A percentile compares a stretch with the other conserved stretches of the same genome.
Evolutionary conservation across 2,329 filamentous ascomycete species (phyloP).

Genomic region (Trichoderma lentiforme): DNA sequence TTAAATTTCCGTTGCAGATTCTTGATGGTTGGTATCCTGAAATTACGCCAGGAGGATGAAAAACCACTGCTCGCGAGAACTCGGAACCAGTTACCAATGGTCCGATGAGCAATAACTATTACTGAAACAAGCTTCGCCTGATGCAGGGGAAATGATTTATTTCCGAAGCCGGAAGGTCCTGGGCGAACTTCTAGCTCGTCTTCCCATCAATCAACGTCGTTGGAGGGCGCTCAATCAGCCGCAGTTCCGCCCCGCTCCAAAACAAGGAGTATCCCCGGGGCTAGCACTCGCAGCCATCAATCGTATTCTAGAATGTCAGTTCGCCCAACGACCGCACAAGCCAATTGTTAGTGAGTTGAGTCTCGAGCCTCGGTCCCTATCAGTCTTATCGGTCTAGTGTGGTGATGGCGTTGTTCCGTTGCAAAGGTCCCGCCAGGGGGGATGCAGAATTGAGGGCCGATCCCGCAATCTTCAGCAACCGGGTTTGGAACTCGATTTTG

Average conservation of each 20-base stretch:
- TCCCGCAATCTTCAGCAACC: not conserved
- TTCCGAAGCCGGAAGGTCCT: slow-evolving; percentile 11
- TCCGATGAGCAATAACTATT: not conserved
- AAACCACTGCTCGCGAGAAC: not conserved
- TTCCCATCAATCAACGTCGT: not conserved
- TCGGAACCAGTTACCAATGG: not conserved
- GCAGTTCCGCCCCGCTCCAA: slow-evolving; percentile 5
- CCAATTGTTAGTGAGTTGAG: not conserved
- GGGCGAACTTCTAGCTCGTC: slow-evolving; percentile 1
- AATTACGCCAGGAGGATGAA: not conserved
- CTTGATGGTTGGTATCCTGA: not conserved
- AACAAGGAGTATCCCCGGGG: slow-evolving; percentile 5
- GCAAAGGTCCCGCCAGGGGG: slow-evolving; percentile 3
- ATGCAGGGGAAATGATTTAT: slow-evolving; percentile 2
- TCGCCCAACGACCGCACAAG: not conserved
- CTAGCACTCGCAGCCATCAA: not conserved
- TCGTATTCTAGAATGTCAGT: not conserved
- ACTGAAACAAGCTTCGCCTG: not conserved
- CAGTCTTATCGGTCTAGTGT: not conserved
- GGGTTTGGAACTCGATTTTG: not conserved
- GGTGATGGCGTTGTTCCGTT: not conserved
- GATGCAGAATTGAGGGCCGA: not conserved
- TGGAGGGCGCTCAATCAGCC: not conserved
- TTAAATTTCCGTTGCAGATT: not conserved
- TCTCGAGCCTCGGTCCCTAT: not conserved